Evolutionary conservation across 108 stramenopile genomes (phyloP).

Genomic region (Nitzschia sp.): DNA sequence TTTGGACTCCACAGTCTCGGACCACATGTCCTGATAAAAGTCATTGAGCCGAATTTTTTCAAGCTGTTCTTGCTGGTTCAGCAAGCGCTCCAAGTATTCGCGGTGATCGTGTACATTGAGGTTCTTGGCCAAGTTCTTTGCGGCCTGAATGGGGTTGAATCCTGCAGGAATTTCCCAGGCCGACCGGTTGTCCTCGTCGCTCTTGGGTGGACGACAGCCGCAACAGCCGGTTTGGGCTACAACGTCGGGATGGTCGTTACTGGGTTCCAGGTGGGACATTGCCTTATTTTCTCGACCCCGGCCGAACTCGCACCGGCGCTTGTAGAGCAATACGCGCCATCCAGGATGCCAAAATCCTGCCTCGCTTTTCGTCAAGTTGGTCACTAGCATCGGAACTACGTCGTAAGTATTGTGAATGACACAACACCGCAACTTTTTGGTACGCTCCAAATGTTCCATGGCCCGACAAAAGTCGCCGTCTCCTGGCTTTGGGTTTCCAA

Average conservation of each 20-base stretch:
- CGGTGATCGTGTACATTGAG: slow-evolving; percentile 8
- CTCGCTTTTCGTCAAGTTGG: not conserved
- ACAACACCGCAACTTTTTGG: slow-evolving; percentile 18
- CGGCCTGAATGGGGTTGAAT: not conserved
- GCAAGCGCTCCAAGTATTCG: slow-evolving; percentile 6
- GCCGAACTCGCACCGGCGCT: not conserved
- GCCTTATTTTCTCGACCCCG: not conserved
- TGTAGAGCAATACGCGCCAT: not conserved
- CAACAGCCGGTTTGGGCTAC: not conserved
- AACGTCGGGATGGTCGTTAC: not conserved
- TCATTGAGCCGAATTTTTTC: not conserved
- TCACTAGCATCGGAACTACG: slow-evolving; percentile 21
- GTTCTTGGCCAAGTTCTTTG: not conserved
- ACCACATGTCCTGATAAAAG: not conserved
- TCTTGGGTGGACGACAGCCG: not conserved
- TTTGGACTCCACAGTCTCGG: not conserved
- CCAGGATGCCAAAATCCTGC: slow-evolving; percentile 13
- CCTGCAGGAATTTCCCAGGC: slow-evolving; percentile 1
- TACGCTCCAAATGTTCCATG: slow-evolving; percentile 13
- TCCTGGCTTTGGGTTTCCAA: slow-evolving; percentile 24
- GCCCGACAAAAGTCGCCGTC: slow-evolving; percentile 20
- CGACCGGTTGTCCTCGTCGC: not conserved
- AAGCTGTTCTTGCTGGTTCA: not conserved
- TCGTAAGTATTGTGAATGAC: slow-evolving; percentile 20
- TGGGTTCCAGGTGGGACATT: not conserved